Evolutionary conservation across 2,329 filamentous ascomycete genomes (phyloP).

Genomic region (Phyllosticta citriasiana): DNA sequence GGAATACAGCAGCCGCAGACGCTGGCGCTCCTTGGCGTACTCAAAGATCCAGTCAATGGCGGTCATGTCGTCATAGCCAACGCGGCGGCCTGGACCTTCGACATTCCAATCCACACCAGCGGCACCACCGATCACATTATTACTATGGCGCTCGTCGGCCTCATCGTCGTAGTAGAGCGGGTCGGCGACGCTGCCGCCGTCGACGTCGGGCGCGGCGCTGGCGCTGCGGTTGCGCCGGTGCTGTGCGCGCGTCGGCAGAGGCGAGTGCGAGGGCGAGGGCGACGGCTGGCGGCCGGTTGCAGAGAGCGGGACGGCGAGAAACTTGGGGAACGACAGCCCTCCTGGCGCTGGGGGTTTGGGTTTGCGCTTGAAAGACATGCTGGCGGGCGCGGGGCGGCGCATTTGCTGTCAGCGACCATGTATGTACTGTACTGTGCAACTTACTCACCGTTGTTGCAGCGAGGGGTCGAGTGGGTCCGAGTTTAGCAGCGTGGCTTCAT

Average conservation of each 20-base stretch:
- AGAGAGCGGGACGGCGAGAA: conserved; percentile 30
- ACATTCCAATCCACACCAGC: conserved; percentile 66
- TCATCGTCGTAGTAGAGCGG: conserved; percentile 25
- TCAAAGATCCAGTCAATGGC: conserved; percentile 99
- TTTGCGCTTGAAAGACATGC: conserved; percentile 63
- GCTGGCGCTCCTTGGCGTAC: conserved; percentile 89
- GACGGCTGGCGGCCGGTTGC: conserved; percentile 9
- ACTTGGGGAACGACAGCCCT: conserved; percentile 32
- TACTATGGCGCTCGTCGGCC: conserved; percentile 23
- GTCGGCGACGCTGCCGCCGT: conserved; percentile 32
- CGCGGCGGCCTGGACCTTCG: conserved; percentile 78
- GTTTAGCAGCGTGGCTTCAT: conserved; percentile 41
- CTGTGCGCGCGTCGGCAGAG: conserved; percentile 21
- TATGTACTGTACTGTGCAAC: no score
- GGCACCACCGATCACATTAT: conserved; percentile 33
- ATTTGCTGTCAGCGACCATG: conserved; percentile 7
- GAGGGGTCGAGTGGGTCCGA: conserved; percentile 45
- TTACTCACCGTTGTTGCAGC: background rate
- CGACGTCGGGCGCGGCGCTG: conserved; percentile 20
- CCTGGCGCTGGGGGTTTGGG: conserved; percentile 36
- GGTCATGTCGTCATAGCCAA: conserved; percentile 91
- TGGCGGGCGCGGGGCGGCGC: conserved; percentile 12
- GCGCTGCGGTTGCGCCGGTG: conserved; percentile 19
- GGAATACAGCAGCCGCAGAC: conserved; percentile 65
- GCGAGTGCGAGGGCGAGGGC: conserved; percentile 14